A percentile compares a stretch with the other conserved stretches of the same genome.
These are phyloP conservation scores for Pythium inflatum DNA, from an alignment of 352 stramenopile genomes.

Conservation along the genomic window DNA sequence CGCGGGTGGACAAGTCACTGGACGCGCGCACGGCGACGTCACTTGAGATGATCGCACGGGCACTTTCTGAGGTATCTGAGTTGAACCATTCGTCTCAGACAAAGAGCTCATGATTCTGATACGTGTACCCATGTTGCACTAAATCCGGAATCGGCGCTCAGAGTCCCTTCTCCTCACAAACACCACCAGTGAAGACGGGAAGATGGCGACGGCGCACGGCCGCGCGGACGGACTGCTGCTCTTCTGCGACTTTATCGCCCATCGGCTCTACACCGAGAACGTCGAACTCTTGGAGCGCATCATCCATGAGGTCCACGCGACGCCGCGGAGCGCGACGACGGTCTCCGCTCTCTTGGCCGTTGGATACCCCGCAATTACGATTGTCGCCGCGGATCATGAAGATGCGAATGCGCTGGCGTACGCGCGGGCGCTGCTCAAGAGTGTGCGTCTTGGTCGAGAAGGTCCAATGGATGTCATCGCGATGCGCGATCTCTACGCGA, in stretches of 20 bases:
- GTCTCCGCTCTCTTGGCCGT: not conserved
- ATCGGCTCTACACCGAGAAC: constrained; percentile 4
- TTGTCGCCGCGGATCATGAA: not conserved
- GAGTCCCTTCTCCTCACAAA: no score
- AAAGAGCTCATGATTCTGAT: no score
- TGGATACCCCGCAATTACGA: constrained; percentile 3
- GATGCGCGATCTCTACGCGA: not conserved
- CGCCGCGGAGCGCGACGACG: constrained; percentile 13
- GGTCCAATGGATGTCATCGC: not conserved
- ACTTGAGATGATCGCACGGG: no score
- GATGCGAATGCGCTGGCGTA: not conserved
- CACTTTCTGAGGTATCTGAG: no score
- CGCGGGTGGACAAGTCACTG: not conserved
- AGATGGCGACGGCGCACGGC: no score
- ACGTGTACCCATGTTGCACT: no score
- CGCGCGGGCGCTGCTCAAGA: not conserved
- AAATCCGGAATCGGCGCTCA: no score
- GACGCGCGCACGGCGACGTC: no score
- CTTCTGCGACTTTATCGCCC: constrained; percentile 17
- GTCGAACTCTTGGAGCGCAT: constrained; percentile 11
- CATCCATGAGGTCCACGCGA: constrained; percentile 5
- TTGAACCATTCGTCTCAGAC: no score
- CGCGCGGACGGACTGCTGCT: constrained; percentile 6
- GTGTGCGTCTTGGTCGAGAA: not conserved
- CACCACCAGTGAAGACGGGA: no score